Base-by-base conservation (phyloP, 306 rosid genomes). In the Luffa acutangula region DNA sequence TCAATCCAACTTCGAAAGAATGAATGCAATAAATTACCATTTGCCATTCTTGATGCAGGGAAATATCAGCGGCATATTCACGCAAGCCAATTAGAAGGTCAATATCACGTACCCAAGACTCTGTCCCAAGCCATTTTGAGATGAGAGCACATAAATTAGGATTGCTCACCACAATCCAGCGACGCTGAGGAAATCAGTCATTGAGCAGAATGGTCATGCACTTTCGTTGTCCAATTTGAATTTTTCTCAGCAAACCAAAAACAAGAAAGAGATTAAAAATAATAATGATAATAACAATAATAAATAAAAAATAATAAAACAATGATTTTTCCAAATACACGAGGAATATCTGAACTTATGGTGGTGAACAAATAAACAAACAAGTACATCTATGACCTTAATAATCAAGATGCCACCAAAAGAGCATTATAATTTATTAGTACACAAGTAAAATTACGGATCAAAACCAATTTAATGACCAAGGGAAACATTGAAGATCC, bases 101-200 rank as follows among this genome's bases (percentile, higher is more conserved):
- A 76, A 86, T 85, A 86, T 89, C 82, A 60, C 87, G 88, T 76
- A 91, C 84, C 96, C 96, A 91, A 74, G 90, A 86, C 83, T 91
- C 93, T 63, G 96, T 91, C 85, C 91, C 91, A 45, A 89, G 86
- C 96, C 96, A 89, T 86, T 91, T 87, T 70, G 93, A 86, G 82
- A 89, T 85, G 80, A 91, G 91, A 78, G 83, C 80, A 80, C 87
- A 83, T 53, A 91, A 80, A 88, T 85, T 87, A 56, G 96, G 96
- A 80, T 91, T 91, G 86, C 96, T 89, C 83, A 87, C 93, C 79
- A 87, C 93, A 85, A 91, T 87, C 96, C 96, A 91, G 79, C 96
- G 90, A 21, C 93, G 91, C 91, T 91, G 93, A 81, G 77, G 81
- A 88, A 79, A 41, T 42, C 53, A 60, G 20, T 41, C 54, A 59